Evolutionary conservation across 2,329 filamentous ascomycete genomes (phyloP).

Genomic region (Pochonia chlamydosporia): DNA sequence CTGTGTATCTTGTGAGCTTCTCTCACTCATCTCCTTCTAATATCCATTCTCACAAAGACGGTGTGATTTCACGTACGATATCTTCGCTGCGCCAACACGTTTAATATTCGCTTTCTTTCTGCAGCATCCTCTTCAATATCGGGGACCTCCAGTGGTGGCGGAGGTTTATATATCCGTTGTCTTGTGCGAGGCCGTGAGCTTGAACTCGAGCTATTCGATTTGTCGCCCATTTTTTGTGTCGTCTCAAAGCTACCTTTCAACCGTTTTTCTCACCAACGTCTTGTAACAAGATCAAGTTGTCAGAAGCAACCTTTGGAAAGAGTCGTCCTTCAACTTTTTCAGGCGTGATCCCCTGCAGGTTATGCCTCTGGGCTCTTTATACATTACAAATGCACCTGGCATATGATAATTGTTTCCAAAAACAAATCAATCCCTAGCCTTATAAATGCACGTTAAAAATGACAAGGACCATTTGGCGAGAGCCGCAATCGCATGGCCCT

Average conservation of each 20-base stretch:
- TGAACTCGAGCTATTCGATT: neutral
- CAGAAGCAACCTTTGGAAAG: too few relatives aligned
- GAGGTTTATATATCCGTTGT: constrained; percentile 34
- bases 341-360: too few relatives aligned
- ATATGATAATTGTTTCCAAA: too few relatives aligned
- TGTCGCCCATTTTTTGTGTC: neutral
- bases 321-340: too few relatives aligned
- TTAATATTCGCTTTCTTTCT: constrained; percentile 48
- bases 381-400: neutral
- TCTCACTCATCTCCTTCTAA: constrained; percentile 27
- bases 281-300: too few relatives aligned
- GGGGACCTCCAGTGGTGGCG: constrained; percentile 36
- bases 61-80: constrained; percentile 32
- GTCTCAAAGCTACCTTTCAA: too few relatives aligned
- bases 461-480: neutral
- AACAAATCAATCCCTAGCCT: neutral
- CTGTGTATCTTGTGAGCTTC: constrained; percentile 20
- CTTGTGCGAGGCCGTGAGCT: constrained; percentile 24
- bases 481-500: neutral
- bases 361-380: neutral
- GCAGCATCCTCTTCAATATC: constrained; percentile 44
- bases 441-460: neutral
- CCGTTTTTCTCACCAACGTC: too few relatives aligned
- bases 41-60: too few relatives aligned
- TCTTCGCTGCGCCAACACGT: constrained; percentile 48